A percentile compares a stretch with the other conserved stretches of the same genome.
Evolutionary conservation across 805 yeast genomes (phyloP).

Genomic region (Kregervanrija fluxuum): DNA sequence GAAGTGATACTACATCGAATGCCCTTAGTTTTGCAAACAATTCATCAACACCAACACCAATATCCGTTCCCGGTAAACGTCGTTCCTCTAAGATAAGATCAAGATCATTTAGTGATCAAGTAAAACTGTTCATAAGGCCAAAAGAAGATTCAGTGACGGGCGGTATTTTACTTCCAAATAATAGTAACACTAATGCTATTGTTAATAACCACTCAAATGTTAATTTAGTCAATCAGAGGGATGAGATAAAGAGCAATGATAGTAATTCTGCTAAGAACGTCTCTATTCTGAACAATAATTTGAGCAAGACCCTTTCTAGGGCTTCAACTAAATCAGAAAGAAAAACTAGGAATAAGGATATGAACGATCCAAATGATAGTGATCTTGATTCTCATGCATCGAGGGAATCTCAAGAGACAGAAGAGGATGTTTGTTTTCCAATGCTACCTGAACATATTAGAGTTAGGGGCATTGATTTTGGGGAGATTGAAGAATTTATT

Average conservation of each 20-base stretch:
- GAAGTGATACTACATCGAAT: not conserved
- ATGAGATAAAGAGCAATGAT: not conserved
- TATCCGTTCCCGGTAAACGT: constrained; percentile 1
- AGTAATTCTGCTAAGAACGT: constrained; percentile 6
- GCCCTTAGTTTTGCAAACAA: constrained; percentile 8
- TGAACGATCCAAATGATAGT: constrained; percentile 37
- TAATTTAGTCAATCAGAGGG: not conserved
- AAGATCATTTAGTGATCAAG: constrained; percentile 37
- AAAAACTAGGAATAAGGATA: constrained; percentile 5
- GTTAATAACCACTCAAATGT: constrained; percentile 4
- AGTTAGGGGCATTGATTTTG: constrained; percentile 77
- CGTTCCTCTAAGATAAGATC: constrained; percentile 22
- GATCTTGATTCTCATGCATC: constrained; percentile 71
- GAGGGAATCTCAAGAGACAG: constrained; percentile 81
- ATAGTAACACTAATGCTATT: constrained; percentile 6
- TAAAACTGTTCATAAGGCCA: constrained; percentile 29
- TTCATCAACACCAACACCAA: constrained; percentile 9
- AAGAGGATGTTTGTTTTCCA: constrained; percentile 97
- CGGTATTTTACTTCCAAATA: constrained; percentile 23
- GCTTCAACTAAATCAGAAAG: constrained; percentile 25
- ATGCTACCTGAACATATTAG: constrained; percentile 62
- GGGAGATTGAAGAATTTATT: constrained; percentile 79
- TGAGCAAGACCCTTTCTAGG: constrained; percentile 24
- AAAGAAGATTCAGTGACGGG: constrained; percentile 25
- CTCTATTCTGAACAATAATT: constrained; percentile 15